Evolutionary conservation across 306 rosid species (phyloP).

Genomic region (Rosa lucieae): DNA sequence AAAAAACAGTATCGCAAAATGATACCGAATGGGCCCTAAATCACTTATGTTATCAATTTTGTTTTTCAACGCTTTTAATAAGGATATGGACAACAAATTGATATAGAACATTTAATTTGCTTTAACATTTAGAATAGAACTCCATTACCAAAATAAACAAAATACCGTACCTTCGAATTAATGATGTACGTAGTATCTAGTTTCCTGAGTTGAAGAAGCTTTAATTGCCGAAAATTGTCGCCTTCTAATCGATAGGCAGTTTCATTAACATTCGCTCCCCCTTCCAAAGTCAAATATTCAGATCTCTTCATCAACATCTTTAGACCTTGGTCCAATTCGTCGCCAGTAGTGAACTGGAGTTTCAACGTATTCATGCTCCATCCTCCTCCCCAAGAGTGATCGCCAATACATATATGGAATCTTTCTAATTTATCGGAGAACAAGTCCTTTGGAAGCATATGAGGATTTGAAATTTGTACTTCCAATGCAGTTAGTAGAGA

Average conservation of each 20-base stretch:
- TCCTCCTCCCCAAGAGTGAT: rapidly evolving
- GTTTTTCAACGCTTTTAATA: too few species aligned
- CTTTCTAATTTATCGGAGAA: neutral
- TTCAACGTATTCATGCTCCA: neutral
- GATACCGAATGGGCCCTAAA: too few species aligned
- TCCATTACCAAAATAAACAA: too few species aligned
- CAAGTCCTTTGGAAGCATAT: neutral
- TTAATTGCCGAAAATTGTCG: neutral
- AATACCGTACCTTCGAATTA: neutral
- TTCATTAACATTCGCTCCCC: neutral
- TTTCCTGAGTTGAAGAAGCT: neutral
- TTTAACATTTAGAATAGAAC: too few species aligned
- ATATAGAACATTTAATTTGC: too few species aligned
- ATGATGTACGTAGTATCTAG: neutral
- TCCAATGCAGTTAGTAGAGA: neutral
- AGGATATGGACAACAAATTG: neutral
- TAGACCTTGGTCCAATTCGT: neutral
- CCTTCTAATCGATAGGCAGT: neutral
- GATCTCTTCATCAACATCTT: neutral
- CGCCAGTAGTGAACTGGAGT: neutral
- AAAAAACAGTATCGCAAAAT: too few species aligned
- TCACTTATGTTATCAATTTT: too few species aligned
- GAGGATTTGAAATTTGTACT: neutral
- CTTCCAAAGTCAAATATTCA: neutral
- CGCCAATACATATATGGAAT: neutral